These are phyloP conservation scores for Podaxis rugospora DNA, from an alignment of 768 basidiomycete species.

Conservation along the genomic window DNA sequence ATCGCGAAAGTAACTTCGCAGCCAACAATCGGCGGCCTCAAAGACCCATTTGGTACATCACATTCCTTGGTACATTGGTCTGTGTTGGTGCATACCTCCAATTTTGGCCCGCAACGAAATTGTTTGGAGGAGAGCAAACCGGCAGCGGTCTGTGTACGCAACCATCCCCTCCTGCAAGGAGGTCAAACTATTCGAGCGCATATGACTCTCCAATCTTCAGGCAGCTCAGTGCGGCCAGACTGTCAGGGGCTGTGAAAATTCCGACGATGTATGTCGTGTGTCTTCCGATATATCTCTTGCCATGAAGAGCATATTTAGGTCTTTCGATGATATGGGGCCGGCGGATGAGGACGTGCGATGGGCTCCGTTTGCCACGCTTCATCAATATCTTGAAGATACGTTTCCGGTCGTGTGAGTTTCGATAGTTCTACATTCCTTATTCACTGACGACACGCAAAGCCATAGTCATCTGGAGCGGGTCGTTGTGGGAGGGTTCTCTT, in stretches of 20 bases:
- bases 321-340: constrained; percentile 28
- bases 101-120: neutral
- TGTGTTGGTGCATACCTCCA: neutral
- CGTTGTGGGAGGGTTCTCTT: constrained; percentile 22
- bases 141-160: constrained; percentile 15
- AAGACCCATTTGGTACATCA: neutral
- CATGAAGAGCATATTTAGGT: constrained; percentile 13
- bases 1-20: neutral
- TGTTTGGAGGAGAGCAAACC: neutral
- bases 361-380: constrained; percentile 22
- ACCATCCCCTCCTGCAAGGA: constrained; percentile 16
- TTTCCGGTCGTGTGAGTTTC: constrained; percentile 24
- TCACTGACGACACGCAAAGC: constrained; percentile 9
- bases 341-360: constrained; percentile 22
- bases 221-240: constrained; percentile 14
- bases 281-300: neutral
- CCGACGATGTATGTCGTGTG: constrained; percentile 21
- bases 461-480: constrained; percentile 17
- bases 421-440: neutral
- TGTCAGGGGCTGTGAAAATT: constrained; percentile 24
- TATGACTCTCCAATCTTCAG: constrained; percentile 20
- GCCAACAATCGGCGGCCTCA: neutral
- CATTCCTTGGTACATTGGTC: neutral
- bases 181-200: constrained; percentile 19
- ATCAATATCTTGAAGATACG: constrained; percentile 20